These are phyloP conservation scores for Blastobotrys elegans DNA, from an alignment of 1,139 yeast genomes.

Conservation along the genomic window DNA sequence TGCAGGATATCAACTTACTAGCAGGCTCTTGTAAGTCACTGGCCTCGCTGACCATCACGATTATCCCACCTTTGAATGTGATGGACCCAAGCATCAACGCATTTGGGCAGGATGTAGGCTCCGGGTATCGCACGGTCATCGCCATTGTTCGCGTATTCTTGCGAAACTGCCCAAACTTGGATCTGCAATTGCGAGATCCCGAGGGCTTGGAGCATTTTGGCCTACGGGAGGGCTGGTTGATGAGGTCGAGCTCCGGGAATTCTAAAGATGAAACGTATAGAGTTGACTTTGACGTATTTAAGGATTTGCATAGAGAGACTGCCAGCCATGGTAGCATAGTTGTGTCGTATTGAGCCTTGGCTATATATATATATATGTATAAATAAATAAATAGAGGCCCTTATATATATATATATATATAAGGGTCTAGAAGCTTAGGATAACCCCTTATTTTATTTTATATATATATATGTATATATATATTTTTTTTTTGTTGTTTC, in stretches of 20 bases:
- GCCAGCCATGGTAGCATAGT: not conserved
- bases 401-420: too few relatives aligned
- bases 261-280: too few relatives aligned
- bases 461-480: too few relatives aligned
- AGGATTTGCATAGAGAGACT: not conserved
- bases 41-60: not conserved
- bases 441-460: too few relatives aligned
- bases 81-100: not conserved
- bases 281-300: not conserved
- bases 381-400: too few relatives aligned
- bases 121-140: not conserved
- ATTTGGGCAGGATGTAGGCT: not conserved
- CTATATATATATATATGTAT: too few relatives aligned
- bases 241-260: too few relatives aligned
- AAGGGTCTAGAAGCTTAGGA: too few relatives aligned
- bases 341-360: not conserved
- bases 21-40: not conserved
- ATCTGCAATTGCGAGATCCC: slow-evolving; percentile 6
- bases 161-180: not conserved
- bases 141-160: not conserved
- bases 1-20: not conserved
- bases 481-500: too few relatives aligned
- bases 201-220: slow-evolving; percentile 9
- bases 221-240: slow-evolving; percentile 2
- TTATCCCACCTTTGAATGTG: not conserved